A percentile compares a stretch with the other conserved stretches of the same genome.
These are phyloP conservation scores for Pythium dissotocum DNA, from an alignment of 352 stramenopile genomes.

Conservation along the genomic window DNA sequence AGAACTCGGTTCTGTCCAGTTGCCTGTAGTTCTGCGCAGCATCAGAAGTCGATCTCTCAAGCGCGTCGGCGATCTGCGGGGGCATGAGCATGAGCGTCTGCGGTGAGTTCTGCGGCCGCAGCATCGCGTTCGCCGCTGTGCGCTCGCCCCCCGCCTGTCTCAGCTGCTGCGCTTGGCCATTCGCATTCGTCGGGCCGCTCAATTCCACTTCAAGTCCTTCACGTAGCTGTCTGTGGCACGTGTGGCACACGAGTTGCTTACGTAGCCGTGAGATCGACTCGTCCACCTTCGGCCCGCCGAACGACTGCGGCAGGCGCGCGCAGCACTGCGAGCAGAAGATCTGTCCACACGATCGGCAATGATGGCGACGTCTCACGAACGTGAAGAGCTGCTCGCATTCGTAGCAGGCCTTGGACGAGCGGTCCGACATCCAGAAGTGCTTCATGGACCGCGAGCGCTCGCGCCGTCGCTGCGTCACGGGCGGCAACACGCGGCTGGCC, in stretches of 20 bases:
- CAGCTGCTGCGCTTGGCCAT: conserved; percentile 14
- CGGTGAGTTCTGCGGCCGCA: conserved; percentile 35
- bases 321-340: conserved; percentile 87
- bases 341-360: conserved; percentile 85
- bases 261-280: conserved; percentile 71
- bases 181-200: conserved; percentile 17
- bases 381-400: conserved; percentile 84
- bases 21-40: conserved; percentile 53
- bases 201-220: conserved; percentile 82
- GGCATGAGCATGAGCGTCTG: conserved; percentile 77
- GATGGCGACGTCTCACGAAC: conserved; percentile 76
- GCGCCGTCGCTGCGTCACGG: conserved; percentile 34
- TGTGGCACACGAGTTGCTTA: conserved; percentile 87
- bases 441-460: conserved; percentile 73
- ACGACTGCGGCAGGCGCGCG: conserved; percentile 73
- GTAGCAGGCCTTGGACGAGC: conserved; percentile 80
- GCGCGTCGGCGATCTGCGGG: conserved; percentile 64
- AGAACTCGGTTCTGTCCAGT: conserved; percentile 65
- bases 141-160: conserved; percentile 1
- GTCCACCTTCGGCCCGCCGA: conserved; percentile 73
- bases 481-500: conserved; percentile 14
- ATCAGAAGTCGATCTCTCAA: conserved; percentile 65
- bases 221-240: conserved; percentile 76
- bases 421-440: conserved; percentile 91
- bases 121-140: conserved; percentile 17